These are phyloP conservation scores for Dicorynia guianensis DNA, from an alignment of 306 rosid genomes.

Conservation along the genomic window DNA sequence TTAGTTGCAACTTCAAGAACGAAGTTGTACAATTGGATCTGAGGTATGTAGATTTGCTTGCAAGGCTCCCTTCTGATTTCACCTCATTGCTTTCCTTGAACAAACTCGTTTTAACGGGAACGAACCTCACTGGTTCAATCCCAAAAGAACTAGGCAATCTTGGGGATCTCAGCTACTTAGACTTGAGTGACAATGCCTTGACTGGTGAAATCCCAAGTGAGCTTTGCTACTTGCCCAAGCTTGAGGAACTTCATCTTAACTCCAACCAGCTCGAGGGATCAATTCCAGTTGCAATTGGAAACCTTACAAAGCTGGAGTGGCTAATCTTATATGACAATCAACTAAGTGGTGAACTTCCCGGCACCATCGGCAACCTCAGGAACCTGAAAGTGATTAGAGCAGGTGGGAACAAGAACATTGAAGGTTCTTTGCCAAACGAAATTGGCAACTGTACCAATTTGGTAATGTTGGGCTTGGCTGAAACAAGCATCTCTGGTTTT, in stretches of 20 bases:
- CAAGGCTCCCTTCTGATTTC: constrained; percentile 52
- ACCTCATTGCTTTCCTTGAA: constrained; percentile 51
- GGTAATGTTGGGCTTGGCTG: constrained; percentile 65
- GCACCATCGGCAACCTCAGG: constrained; percentile 52
- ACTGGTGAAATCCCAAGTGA: constrained; percentile 63
- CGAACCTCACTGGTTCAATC: constrained; percentile 65
- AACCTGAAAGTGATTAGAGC: constrained; percentile 59
- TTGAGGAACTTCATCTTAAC: constrained; percentile 52
- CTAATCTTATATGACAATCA: constrained; percentile 59
- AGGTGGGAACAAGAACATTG: constrained; percentile 71
- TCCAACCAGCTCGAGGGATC: constrained; percentile 61
- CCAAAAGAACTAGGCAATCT: constrained; percentile 56
- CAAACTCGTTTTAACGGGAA: constrained; percentile 52
- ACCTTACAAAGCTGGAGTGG: constrained; percentile 50
- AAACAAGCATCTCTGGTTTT: constrained; percentile 63
- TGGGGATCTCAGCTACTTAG: constrained; percentile 42
- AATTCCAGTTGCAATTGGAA: constrained; percentile 58
- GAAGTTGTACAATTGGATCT: constrained; percentile 56
- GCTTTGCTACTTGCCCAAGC: constrained; percentile 44
- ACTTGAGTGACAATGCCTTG: constrained; percentile 61
- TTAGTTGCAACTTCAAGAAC: constrained; percentile 55
- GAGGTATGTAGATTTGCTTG: constrained; percentile 55
- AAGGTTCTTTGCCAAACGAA: constrained; percentile 57
- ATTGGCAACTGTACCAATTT: constrained; percentile 61
- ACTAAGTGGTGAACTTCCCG: constrained; percentile 57